Percentiles rank a stretch among this genome's conserved stretches.
Evolutionary conservation across 768 basidiomycete species (phyloP).

Genomic region (Imleria badia): DNA sequence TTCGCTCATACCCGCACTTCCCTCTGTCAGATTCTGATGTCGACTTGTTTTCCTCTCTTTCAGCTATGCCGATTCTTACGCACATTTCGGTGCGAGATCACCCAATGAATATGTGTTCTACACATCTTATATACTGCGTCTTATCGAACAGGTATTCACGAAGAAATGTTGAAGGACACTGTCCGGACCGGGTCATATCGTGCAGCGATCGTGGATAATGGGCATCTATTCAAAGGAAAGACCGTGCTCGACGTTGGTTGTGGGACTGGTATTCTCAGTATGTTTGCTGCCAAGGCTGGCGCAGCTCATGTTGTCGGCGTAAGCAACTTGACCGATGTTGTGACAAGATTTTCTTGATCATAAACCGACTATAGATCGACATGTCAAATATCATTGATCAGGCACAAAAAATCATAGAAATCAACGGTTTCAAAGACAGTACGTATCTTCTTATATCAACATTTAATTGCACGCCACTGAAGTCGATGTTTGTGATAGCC

Average conservation of each 20-base stretch:
- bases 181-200: conserved; percentile 97
- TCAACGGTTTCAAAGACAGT: conserved; percentile 97
- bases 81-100: conserved; percentile 75
- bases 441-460: conserved; percentile 34
- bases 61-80: conserved; percentile 96
- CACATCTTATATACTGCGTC: conserved; percentile 4
- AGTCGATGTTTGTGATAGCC: conserved; percentile 41
- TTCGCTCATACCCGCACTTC: conserved; percentile 46
- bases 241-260: conserved; percentile 98
- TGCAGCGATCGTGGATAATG: conserved; percentile 90
- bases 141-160: conserved; percentile 76
- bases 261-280: conserved; percentile 95
- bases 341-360: conserved; percentile 10
- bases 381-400: conserved; percentile 99
- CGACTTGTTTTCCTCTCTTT: conserved; percentile 33
- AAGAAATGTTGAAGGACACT: conserved; percentile 98
- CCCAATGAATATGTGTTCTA: not conserved
- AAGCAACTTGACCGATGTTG: conserved; percentile 30
- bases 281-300: conserved; percentile 97
- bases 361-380: conserved; percentile 67
- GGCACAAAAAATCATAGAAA: conserved; percentile 93
- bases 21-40: conserved; percentile 37
- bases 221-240: conserved; percentile 95
- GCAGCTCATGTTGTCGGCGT: conserved; percentile 93
- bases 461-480: conserved; percentile 1